A percentile compares a stretch with the other conserved stretches of the same genome.
These are phyloP conservation scores for Fusarium tupiense DNA, from an alignment of 2,329 filamentous ascomycete genomes.

Conservation along the genomic window DNA sequence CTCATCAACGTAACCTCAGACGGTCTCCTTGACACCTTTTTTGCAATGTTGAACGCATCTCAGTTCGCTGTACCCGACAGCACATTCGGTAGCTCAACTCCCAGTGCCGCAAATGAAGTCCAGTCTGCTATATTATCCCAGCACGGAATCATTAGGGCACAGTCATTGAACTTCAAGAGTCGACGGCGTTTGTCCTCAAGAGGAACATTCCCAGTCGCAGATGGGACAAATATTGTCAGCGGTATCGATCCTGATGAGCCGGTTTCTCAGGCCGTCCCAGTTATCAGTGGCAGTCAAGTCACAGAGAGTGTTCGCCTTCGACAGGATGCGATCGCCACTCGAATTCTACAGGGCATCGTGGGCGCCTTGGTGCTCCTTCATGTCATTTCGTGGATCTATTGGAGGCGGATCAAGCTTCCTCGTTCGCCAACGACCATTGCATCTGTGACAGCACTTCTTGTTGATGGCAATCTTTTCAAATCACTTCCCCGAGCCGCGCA, in stretches of 20 bases:
- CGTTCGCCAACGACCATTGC: slow-evolving; percentile 48
- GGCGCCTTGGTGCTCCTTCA: slow-evolving; percentile 42
- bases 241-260: slow-evolving; percentile 35
- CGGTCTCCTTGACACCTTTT: slow-evolving; percentile 49
- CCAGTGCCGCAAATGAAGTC: slow-evolving; percentile 30
- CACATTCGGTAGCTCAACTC: slow-evolving; percentile 33
- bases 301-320: slow-evolving; percentile 29
- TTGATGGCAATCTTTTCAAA: slow-evolving; percentile 50
- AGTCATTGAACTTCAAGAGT: slow-evolving; percentile 46
- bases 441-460: slow-evolving; percentile 50
- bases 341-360: slow-evolving; percentile 48
- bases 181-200: slow-evolving; percentile 35
- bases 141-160: slow-evolving; percentile 50
- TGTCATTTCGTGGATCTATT: slow-evolving; percentile 44
- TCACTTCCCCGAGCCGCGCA: slow-evolving; percentile 39
- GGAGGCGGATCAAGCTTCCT: slow-evolving; percentile 43
- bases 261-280: slow-evolving; percentile 40
- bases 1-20: slow-evolving; percentile 42
- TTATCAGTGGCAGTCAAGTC: slow-evolving; percentile 28
- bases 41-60: slow-evolving; percentile 48
- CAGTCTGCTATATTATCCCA: slow-evolving; percentile 49
- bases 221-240: slow-evolving; percentile 35
- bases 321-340: slow-evolving; percentile 47
- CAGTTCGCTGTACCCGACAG: slow-evolving; percentile 45
- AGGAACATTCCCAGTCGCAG: slow-evolving; percentile 31